These are phyloP conservation scores for Aspergillus felis DNA, from an alignment of 2,329 filamentous ascomycete genomes.

Conservation along the genomic window DNA sequence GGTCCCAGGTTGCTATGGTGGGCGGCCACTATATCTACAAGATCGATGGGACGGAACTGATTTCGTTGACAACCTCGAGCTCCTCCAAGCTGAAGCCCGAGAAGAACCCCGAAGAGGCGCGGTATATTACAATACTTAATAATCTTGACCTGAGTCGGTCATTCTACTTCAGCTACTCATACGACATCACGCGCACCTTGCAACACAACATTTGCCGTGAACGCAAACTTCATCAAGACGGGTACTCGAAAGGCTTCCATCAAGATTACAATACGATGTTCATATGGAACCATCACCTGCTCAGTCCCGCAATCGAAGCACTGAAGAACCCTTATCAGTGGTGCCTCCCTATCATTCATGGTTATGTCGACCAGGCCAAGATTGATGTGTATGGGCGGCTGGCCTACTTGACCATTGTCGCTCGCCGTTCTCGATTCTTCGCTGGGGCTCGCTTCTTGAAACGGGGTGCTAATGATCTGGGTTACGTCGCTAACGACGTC, in stretches of 20 bases:
- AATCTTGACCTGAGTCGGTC: conserved; percentile 86
- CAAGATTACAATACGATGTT: conserved; percentile 95
- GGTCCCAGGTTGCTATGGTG: conserved; percentile 92
- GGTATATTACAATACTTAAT: conserved; percentile 82
- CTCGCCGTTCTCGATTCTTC: conserved; percentile 85
- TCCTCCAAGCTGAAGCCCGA: conserved; percentile 70
- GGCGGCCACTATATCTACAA: conserved; percentile 96
- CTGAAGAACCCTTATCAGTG: conserved; percentile 86
- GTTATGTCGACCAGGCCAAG: conserved; percentile 88
- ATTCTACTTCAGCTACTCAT: conserved; percentile 98
- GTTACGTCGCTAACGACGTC: conserved; percentile 96
- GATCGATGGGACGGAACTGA: conserved; percentile 86
- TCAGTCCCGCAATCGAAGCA: conserved; percentile 66
- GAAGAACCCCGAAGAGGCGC: conserved; percentile 79
- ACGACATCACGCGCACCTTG: conserved; percentile 87
- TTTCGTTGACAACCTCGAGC: conserved; percentile 73
- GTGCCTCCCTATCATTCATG: conserved; percentile 94
- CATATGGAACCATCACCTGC: conserved; percentile 90
- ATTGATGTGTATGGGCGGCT: conserved; percentile 81
- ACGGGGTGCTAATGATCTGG: conserved; percentile 86
- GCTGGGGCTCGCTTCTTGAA: conserved; percentile 93
- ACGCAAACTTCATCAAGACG: conserved; percentile 65
- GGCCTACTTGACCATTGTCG: conserved; percentile 91
- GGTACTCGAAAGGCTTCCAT: conserved; percentile 59
- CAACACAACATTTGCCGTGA: conserved; percentile 89